Percentiles rank a stretch among this genome's conserved stretches.
phyloP scores from a whole-genome alignment of 148 eudicot genomes.

The Diospyros lotus region DNA sequence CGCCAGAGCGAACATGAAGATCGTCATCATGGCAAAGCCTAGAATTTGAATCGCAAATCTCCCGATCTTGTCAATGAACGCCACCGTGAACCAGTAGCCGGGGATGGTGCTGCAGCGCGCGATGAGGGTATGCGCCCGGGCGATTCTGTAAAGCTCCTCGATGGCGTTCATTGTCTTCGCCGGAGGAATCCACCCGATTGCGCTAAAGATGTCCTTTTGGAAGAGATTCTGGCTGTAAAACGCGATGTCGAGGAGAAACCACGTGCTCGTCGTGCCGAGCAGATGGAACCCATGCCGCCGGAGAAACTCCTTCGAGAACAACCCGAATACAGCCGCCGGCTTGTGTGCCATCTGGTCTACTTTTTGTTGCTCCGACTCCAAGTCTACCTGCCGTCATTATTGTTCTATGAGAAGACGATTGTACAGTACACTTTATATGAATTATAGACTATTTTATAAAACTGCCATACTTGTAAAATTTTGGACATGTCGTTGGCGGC shows the following conservation, averaged over 20 bases:
- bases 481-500: no score
- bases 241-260: constrained; percentile 78
- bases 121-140: constrained; percentile 58
- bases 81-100: constrained; percentile 72
- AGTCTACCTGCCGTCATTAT: constrained; percentile 27
- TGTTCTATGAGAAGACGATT: no score
- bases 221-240: constrained; percentile 73
- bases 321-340: constrained; percentile 26
- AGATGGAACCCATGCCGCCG: constrained; percentile 52
- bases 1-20: constrained; percentile 75
- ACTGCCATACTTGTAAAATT: no score
- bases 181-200: constrained; percentile 55
- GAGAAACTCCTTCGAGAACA: constrained; percentile 51
- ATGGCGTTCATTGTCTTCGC: constrained; percentile 58
- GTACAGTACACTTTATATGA: no score
- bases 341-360: constrained; percentile 16
- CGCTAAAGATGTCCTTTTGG: constrained; percentile 58
- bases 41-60: constrained; percentile 53
- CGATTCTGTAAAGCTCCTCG: constrained; percentile 47
- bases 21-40: constrained; percentile 74
- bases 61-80: constrained; percentile 56
- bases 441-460: no score
- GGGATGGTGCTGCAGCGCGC: constrained; percentile 69
- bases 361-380: constrained; percentile 37
- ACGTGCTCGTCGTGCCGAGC: constrained; percentile 57